phyloP scores from a whole-genome alignment of 305 asterid genomes.

The Fraxinus floribunda region DNA sequence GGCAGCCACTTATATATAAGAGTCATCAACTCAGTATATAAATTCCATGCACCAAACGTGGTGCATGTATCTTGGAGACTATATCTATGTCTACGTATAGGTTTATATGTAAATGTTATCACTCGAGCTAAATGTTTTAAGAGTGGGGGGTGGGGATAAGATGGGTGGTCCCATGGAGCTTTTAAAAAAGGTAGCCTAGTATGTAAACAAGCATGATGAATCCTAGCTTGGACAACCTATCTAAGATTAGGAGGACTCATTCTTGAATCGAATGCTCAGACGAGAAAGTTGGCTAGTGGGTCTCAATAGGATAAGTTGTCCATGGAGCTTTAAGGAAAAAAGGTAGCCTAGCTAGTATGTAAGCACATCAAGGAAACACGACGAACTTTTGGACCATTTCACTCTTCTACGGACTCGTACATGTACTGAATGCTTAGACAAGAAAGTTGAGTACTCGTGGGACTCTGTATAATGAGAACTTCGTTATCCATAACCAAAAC shows the following conservation, averaged over 20 bases:
- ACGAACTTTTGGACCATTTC: neutral
- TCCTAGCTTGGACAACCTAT: neutral
- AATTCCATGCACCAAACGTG: conserved; percentile 48
- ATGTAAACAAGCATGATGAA: neutral
- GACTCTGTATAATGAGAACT: neutral
- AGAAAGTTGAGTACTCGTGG: neutral
- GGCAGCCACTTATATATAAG: conserved; percentile 55
- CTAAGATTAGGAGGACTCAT: neutral
- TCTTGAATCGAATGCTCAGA: neutral
- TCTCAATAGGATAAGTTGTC: neutral
- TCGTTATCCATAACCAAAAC: neutral
- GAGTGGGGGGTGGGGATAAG: neutral
- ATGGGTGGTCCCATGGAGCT: neutral
- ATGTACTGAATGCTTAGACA: neutral
- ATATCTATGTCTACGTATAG: neutral
- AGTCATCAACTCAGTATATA: conserved; percentile 37
- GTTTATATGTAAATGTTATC: neutral
- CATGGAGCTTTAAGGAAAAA: neutral
- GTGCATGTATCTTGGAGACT: neutral
- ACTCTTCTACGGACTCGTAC: neutral
- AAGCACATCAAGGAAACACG: neutral
- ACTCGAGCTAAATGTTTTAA: neutral
- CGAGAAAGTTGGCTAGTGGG: neutral
- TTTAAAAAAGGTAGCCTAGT: neutral
- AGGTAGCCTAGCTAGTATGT: neutral